Conservation (phyloP, 176 grass and related monocot species). For the Oryza officinalis region DNA sequence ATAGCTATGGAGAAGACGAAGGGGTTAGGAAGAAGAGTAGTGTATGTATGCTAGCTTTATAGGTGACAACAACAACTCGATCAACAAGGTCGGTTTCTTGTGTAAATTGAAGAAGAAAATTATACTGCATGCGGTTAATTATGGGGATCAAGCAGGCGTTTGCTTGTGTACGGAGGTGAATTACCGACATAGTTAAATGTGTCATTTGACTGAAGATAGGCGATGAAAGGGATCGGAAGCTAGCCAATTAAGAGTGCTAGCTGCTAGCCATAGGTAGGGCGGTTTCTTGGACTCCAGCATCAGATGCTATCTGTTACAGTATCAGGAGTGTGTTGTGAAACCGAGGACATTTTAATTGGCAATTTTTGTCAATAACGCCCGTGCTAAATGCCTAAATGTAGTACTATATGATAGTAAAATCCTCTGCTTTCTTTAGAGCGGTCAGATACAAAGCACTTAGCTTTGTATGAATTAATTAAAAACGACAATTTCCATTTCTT, state of each 20-base stretch:
- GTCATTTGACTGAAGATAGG: background rate
- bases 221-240: background rate
- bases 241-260: background rate
- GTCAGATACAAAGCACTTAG: background rate
- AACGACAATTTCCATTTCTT: background rate
- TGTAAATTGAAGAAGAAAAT: background rate
- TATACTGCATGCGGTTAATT: background rate
- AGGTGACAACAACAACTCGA: background rate
- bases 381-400: background rate
- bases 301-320: conserved; percentile 1
- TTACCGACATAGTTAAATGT: background rate
- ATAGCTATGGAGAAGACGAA: background rate
- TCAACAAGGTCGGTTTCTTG: background rate
- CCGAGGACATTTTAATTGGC: conserved; percentile 13
- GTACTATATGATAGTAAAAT: background rate
- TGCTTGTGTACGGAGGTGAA: background rate
- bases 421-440: background rate
- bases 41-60: background rate
- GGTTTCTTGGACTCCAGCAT: conserved; percentile 36
- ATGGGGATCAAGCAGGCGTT: background rate
- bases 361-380: background rate
- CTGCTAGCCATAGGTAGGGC: background rate
- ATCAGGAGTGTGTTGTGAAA: conserved; percentile 2
- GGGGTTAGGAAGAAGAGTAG: background rate
- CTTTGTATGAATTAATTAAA: background rate